Percentiles rank a stretch among this genome's conserved stretches.
Evolutionary conservation across 768 basidiomycete genomes (phyloP).

Genomic region (Rhizopogon roseolus): DNA sequence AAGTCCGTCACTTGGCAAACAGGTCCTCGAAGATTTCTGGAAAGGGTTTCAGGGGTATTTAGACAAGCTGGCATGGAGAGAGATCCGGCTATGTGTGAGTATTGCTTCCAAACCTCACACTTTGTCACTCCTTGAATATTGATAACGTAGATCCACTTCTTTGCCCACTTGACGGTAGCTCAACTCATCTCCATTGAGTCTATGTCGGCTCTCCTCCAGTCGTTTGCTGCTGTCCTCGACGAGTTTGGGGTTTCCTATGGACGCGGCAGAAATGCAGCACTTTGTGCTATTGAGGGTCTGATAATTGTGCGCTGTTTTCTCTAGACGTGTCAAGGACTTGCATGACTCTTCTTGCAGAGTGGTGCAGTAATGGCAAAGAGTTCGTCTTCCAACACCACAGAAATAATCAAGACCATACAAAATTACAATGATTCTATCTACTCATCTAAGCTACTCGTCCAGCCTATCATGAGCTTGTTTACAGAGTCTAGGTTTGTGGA

Average conservation of each 20-base stretch:
- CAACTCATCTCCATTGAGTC: conserved; percentile 73
- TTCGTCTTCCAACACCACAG: conserved; percentile 52
- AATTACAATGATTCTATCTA: conserved; percentile 59
- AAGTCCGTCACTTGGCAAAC: conserved; percentile 50
- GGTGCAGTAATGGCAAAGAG: conserved; percentile 62
- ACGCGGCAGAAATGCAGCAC: conserved; percentile 75
- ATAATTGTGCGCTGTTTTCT: conserved; percentile 51
- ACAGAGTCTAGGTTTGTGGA: conserved; percentile 38
- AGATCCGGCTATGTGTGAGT: conserved; percentile 82
- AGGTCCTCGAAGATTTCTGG: conserved; percentile 84
- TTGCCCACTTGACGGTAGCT: conserved; percentile 80
- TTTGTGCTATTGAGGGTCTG: conserved; percentile 78
- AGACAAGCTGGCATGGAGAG: conserved; percentile 88
- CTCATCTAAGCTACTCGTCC: conserved; percentile 60
- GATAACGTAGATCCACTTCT: conserved; percentile 76
- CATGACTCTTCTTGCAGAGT: conserved; percentile 38
- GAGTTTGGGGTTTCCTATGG: conserved; percentile 86
- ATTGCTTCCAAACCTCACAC: neutral
- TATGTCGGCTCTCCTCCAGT: conserved; percentile 74
- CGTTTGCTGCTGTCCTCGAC: conserved; percentile 82
- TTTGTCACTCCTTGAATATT: conserved; percentile 3
- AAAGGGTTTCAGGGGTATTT: conserved; percentile 86
- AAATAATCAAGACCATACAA: conserved; percentile 70
- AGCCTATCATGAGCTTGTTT: conserved; percentile 53
- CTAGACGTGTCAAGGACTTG: neutral